Evolutionary conservation across 2,329 filamentous ascomycete genomes (phyloP), one percentile per base, ranked within the genome.

Genomic region (Diaporthe sp.): DNA sequence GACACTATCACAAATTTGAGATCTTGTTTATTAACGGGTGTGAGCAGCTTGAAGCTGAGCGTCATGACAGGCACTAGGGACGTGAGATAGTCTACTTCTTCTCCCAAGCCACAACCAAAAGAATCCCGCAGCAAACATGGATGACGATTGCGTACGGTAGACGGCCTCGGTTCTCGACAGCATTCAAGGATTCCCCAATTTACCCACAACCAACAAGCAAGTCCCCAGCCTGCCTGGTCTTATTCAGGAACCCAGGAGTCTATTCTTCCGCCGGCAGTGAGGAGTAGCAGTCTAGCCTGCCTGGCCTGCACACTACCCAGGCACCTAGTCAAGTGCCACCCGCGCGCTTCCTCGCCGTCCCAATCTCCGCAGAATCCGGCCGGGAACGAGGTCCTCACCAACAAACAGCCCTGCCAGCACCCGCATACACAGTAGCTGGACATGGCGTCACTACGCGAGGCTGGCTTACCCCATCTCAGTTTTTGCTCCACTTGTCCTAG

Each of bases 261-360:
- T 67, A 52, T 67, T 67, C 61, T 50, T 67, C 61, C 61, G 61
- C 45, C 61, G 61, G 61, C 42, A 50, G 42, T 38, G 30, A 17
- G 17, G 3, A 17, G 30, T 15, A 15, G n/a, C 30, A 35, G 42
- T 10, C 61, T 38, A 50, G 30, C 61, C 61, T 47, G n/a, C n/a
- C n/a, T n/a, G n/a, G n/a, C n/a, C n/a, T n/a, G n/a, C n/a, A n/a
- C n/a, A n/a, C n/a, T n/a, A n/a, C n/a, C 4, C 5, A 25, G 19
- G 45, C 42, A 38, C 35, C 35, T 50, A 67, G 30, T 38, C 42
- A 64, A 45, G 30, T 50, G 45, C 30, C 45, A 33, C 40, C 28
- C 45, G 25, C 30, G 17, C 17, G 5, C 15, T 28, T 40, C 10
- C 3, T n/a, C 45, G 25, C 12, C 45, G 19, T 33, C n/a, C 45